These are phyloP conservation scores for Glycine tomentella DNA, from an alignment of 306 rosid species.

Conservation along the genomic window DNA sequence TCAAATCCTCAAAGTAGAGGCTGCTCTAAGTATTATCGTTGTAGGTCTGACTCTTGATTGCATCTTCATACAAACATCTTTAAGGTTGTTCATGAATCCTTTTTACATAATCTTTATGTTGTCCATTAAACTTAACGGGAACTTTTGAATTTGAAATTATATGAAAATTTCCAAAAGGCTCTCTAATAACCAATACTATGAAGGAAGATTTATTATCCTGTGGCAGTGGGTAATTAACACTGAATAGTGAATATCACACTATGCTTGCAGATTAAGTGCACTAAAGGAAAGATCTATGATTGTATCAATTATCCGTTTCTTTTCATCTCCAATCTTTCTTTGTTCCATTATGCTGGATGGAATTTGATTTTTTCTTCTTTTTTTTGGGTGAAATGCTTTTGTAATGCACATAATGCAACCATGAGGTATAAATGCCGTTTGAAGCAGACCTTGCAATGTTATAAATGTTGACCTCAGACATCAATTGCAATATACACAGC, in stretches of 20 bases:
- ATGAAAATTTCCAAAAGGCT: not conserved
- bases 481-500: not conserved
- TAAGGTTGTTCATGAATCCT: conserved; percentile 1
- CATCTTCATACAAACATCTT: conserved; percentile 5
- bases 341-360: no score
- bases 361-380: not conserved
- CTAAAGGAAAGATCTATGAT: not conserved
- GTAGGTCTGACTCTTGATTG: conserved; percentile 56
- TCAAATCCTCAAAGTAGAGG: conserved; percentile 70
- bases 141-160: not conserved
- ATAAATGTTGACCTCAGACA: not conserved
- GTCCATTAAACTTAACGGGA: conserved; percentile 18
- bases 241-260: not conserved
- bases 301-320: not conserved
- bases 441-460: not conserved
- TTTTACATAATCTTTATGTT: conserved; percentile 12
- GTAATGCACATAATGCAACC: not conserved
- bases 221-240: no score
- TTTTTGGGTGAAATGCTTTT: not conserved
- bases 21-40: conserved; percentile 64
- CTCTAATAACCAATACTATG: not conserved
- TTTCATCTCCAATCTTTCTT: no score
- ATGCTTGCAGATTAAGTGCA: not conserved
- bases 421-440: not conserved
- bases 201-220: not conserved